Base-by-base conservation (phyloP, 164 flowering plant genomes). In the Vitis riparia region DNA sequence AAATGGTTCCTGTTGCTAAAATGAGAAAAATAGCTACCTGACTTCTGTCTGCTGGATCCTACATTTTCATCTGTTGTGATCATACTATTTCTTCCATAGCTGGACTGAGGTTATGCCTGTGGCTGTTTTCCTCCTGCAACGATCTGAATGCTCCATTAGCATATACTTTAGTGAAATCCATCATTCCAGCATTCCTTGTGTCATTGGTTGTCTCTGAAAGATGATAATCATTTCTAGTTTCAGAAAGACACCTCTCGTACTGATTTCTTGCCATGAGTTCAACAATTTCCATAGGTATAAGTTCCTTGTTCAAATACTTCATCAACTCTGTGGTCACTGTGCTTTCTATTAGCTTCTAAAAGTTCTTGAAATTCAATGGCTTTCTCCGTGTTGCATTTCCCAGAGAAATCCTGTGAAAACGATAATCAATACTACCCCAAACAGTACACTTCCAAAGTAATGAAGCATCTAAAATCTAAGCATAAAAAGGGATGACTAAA, bases 251-350 rank as follows among this genome's bases (percentile, higher is more conserved):
- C 74, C 87, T 87, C 71, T 90, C 97, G 58, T 86, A 84, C 77
- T 87, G 94, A 80, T 86, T 77, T 74, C 79, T 87, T 29, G 97
- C 94, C 88, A 90, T 77, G 64, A 90, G 92, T 69, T 90, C 97
- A 29, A 90, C 93, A 69, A 90, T 87, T 57, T 91, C 97, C 97
- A 91, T 91, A 10, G 93, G 92, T 60, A 91, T 84, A 30, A 76
- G 77, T 60, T 67, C 82, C 83, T 51, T 73, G 78, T 65, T 84
- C 83, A 55, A 70, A 59, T 11, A 61, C 63, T 51, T 72, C 70
- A 27, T 78, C 71, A 19, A 66, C 75, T 66, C 23, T 69, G 50
- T 67, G 74, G 50, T 61, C 71, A 66, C 53, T 5, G 23, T 68
- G 71, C 23, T 69, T 71, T 77, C 55, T 73, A 56, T 55, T 9